A percentile compares a stretch with the other conserved stretches of the same genome.
Conservation (phyloP, 768 basidiomycete species). For the Hysterangium stoloniferum region DNA sequence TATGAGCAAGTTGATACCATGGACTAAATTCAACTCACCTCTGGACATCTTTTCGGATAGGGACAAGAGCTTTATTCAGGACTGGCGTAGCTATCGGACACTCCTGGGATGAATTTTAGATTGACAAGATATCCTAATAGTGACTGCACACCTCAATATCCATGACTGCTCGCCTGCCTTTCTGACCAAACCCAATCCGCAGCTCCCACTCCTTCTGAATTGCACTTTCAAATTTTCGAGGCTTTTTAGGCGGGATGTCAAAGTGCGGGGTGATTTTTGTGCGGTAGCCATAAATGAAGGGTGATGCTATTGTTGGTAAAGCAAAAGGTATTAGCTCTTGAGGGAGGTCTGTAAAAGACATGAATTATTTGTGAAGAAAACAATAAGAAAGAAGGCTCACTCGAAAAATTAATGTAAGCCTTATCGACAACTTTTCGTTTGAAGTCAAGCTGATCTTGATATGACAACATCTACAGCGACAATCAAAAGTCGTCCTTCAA, state of each 20-base stretch:
- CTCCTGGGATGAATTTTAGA: constrained; percentile 43
- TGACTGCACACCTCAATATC: constrained; percentile 74
- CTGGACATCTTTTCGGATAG: constrained; percentile 58
- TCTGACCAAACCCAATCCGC: constrained; percentile 83
- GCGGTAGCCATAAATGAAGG: constrained; percentile 84
- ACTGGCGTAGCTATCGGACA: constrained; percentile 85
- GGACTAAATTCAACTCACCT: constrained; percentile 38
- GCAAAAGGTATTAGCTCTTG: constrained; percentile 53
- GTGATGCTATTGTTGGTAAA: constrained; percentile 73
- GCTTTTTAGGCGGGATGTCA: constrained; percentile 55
- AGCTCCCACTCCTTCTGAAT: constrained; percentile 43
- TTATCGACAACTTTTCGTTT: constrained; percentile 83
- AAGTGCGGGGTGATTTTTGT: constrained; percentile 99
- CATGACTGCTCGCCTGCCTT: constrained; percentile 64
- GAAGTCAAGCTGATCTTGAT: constrained; percentile 75
- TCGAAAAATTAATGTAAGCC: constrained; percentile 74
- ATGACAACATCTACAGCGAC: constrained; percentile 71
- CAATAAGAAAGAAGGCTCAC: constrained; percentile 23
- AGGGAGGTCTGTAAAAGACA: constrained; percentile 41
- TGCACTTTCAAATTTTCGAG: constrained; percentile 12
- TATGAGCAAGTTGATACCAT: not conserved
- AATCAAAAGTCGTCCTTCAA: not conserved
- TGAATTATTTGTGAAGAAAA: constrained; percentile 5
- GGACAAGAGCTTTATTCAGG: constrained; percentile 58
- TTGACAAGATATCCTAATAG: not conserved